Evolutionary conservation across 345 rosid genomes (phyloP).

Genomic region (Arabis hirsuta): DNA sequence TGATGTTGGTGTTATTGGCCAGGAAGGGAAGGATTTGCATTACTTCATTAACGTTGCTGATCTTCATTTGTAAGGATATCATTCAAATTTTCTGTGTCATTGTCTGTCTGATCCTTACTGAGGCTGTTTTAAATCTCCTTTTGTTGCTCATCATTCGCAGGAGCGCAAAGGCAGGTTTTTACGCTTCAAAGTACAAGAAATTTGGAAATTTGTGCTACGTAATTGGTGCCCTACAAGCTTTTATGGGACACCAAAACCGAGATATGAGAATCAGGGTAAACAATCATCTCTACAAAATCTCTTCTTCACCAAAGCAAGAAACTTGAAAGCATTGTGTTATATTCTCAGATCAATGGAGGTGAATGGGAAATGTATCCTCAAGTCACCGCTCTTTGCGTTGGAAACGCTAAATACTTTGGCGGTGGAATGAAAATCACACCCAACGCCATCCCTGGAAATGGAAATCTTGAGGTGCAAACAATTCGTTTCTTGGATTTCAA

Average conservation of each 20-base stretch:
- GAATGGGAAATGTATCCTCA: conserved; percentile 79
- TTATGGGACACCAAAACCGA: conserved; percentile 77
- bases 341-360: conserved; percentile 67
- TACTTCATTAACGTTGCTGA: conserved; percentile 96
- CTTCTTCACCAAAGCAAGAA: conserved; percentile 17
- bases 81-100: conserved; percentile 18
- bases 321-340: conserved; percentile 29
- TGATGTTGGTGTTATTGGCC: conserved; percentile 74
- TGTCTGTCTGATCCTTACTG: conserved; percentile 6
- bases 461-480: conserved; percentile 70
- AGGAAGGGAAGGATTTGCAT: conserved; percentile 62
- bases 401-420: conserved; percentile 94
- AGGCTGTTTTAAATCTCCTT: conserved; percentile 25
- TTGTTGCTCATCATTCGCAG: conserved; percentile 50
- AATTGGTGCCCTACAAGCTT: conserved; percentile 86
- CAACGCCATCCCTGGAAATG: conserved; percentile 78
- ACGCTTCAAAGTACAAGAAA: conserved; percentile 89
- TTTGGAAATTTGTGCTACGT: conserved; percentile 88
- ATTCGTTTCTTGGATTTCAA: neutral
- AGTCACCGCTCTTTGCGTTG: conserved; percentile 91
- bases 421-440: conserved; percentile 99
- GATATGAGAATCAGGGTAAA: conserved; percentile 79
- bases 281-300: neutral
- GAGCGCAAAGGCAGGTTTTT: conserved; percentile 97
- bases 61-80: conserved; percentile 81